Percentiles rank a stretch among this genome's conserved stretches.
Evolutionary conservation across 1,139 yeast species (phyloP).

Genomic region (Pneumocystis canis): DNA sequence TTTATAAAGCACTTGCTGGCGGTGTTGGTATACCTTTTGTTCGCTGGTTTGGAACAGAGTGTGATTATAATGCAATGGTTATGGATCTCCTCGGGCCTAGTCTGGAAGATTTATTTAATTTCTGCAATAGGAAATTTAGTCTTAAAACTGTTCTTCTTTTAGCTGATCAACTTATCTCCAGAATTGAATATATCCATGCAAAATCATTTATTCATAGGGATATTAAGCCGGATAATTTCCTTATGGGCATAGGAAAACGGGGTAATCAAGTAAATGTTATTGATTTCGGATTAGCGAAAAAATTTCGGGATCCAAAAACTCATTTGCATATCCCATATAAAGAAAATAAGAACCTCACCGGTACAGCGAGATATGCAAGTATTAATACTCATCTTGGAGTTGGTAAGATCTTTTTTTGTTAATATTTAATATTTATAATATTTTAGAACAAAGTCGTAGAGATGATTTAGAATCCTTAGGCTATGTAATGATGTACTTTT

Average conservation of each 20-base stretch:
- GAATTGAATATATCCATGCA: constrained; percentile 85
- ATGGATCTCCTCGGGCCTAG: constrained; percentile 92
- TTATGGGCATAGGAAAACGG: constrained; percentile 64
- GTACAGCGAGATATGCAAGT: constrained; percentile 93
- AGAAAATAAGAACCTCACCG: constrained; percentile 92
- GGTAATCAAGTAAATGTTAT: constrained; percentile 41
- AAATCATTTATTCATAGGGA: constrained; percentile 86
- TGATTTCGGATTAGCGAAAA: constrained; percentile 94
- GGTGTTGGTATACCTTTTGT: constrained; percentile 96
- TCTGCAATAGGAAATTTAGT: constrained; percentile 84
- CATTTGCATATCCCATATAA: constrained; percentile 91
- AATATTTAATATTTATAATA: not conserved
- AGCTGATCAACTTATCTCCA: constrained; percentile 86
- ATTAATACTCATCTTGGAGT: constrained; percentile 95
- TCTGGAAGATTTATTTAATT: constrained; percentile 19
- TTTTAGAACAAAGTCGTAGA: constrained; percentile 71
- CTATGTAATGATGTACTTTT: constrained; percentile 84
- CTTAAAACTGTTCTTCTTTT: constrained; percentile 82
- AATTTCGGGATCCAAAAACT: constrained; percentile 86
- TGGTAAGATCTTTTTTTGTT: constrained; percentile 5
- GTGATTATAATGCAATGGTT: constrained; percentile 93
- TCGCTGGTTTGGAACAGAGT: constrained; percentile 94
- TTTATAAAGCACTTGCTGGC: constrained; percentile 78
- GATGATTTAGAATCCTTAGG: constrained; percentile 94
- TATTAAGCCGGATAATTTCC: constrained; percentile 88